phyloP scores from a whole-genome alignment of 306 rosid genomes.

The Vigna hirtella region DNA sequence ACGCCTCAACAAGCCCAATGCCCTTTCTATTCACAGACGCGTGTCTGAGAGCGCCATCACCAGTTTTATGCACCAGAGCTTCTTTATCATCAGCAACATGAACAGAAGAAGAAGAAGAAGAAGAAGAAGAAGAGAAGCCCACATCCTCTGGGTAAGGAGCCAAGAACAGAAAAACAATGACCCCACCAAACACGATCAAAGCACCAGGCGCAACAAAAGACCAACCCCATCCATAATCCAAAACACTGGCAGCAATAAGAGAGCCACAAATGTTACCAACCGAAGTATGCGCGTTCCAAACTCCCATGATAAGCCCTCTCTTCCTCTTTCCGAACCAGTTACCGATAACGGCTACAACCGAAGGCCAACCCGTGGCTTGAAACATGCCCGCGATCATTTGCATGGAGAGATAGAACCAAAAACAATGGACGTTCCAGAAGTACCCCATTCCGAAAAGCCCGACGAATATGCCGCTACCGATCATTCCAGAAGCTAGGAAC shows the following conservation, averaged over 20 bases:
- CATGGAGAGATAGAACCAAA: slow-evolving; percentile 66
- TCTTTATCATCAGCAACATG: slow-evolving; percentile 53
- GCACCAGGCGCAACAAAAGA: slow-evolving; percentile 68
- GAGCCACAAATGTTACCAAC: slow-evolving; percentile 83
- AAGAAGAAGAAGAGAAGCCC: slow-evolving; percentile 44
- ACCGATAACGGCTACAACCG: slow-evolving; percentile 86
- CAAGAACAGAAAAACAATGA: slow-evolving; percentile 65
- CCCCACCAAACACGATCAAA: slow-evolving; percentile 62
- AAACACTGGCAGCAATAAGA: slow-evolving; percentile 76
- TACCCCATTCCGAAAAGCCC: slow-evolving; percentile 79
- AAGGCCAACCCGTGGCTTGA: slow-evolving; percentile 93
- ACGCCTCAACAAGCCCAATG: slow-evolving; percentile 74
- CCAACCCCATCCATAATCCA: slow-evolving; percentile 94
- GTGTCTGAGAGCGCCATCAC: not conserved
- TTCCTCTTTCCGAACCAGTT: slow-evolving; percentile 89
- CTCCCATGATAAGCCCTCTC: slow-evolving; percentile 83
- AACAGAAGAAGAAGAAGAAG: not conserved
- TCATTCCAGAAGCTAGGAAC: slow-evolving; percentile 69
- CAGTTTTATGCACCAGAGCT: slow-evolving; percentile 35
- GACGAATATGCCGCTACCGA: slow-evolving; percentile 79
- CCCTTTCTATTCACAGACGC: slow-evolving; percentile 55
- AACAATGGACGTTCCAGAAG: slow-evolving; percentile 66
- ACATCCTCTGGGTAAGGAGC: slow-evolving; percentile 81
- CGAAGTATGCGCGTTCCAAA: slow-evolving; percentile 90
- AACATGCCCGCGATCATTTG: slow-evolving; percentile 84